Evolutionary conservation across 176 grass and related monocot genomes (phyloP), one percentile per base, ranked within the genome.

Genomic region (Oryza longistaminata): DNA sequence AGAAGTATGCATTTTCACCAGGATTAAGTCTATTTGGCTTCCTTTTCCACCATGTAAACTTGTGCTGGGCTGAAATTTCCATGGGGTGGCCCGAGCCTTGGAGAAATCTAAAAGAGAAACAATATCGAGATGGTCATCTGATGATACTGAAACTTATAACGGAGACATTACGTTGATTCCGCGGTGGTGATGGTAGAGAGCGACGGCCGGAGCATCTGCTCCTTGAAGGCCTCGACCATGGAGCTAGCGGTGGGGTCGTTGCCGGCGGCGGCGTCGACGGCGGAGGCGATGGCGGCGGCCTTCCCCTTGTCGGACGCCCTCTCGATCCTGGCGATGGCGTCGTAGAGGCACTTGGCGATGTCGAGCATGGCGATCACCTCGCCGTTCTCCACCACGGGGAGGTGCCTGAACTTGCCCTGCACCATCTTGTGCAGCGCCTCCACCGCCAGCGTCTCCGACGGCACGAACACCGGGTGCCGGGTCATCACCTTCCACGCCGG

Each of bases 341-440:
- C 88, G 50, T 97, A 94, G 49, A 97, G 86, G 66, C 92, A 94
- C 66, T 94, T 94, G 70, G 88, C 86, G 33, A 97, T 97, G 84
- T 97, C 92, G 60, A 97, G 85, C 66, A 94, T 86, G 65, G 94
- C 94, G 66, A 97, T 85, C 11, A 97, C 94, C 77, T 94, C 94
- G 39, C 94, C 94, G 66, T 94, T 97, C 70, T 97, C 94, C 83
- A 97, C 94, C 76, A 97, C 92, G 15, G 92, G 90, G 24, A 97
- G 62, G 78, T 97, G 94, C 66, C 92, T 88, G 68, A 97, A 97
- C 70, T 94, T 94, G 11, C 94, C 90, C 74, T 92, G 88, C 11
- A 97, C 94, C 94, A 94, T 94, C 85, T 90, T 94, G 60, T 94
- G 92, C 69, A 92, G 81, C 58, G 94, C 90, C 74, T 94, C 94